Conservation (phyloP, 305 asterid species). For the Nicotiana rustica region DNA sequence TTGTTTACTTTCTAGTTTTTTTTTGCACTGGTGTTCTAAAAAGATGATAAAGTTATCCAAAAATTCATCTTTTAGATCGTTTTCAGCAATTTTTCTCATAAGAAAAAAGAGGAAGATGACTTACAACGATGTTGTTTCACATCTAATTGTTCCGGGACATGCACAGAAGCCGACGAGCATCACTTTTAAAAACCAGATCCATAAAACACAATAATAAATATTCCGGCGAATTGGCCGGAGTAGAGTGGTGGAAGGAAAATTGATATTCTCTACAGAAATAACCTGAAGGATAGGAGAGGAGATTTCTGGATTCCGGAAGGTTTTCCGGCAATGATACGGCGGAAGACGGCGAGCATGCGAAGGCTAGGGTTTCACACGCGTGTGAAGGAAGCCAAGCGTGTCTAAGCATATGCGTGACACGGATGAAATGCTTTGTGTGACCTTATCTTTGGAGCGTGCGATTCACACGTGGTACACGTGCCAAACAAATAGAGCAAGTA, state of each 20-base stretch:
- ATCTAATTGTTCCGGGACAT: constrained; percentile 6
- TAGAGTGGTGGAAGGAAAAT: constrained; percentile 30
- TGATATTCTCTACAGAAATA: neutral
- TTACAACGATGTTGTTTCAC: constrained; percentile 36
- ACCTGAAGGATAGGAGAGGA: neutral
- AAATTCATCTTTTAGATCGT: neutral
- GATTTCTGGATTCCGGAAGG: neutral
- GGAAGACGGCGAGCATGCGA: constrained; percentile 64
- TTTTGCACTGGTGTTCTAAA: neutral
- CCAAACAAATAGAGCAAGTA: constrained; percentile 30
- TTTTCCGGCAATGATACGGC: constrained; percentile 48
- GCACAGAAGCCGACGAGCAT: neutral
- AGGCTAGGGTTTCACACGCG: constrained; percentile 59
- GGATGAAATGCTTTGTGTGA: constrained; percentile 60
- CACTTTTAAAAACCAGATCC: constrained; percentile 49
- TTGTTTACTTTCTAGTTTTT: neutral
- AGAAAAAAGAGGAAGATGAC: neutral
- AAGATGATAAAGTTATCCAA: neutral
- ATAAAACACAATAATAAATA: neutral
- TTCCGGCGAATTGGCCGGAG: constrained; percentile 39
- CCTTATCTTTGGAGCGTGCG: constrained; percentile 79
- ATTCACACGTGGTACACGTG: constrained; percentile 73
- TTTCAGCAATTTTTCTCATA: neutral
- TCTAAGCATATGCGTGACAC: constrained; percentile 45
- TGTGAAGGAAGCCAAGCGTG: constrained; percentile 62